Percentiles rank a stretch among this genome's conserved stretches.
Conservation (phyloP, 1,139 yeast species). For the Ogataea hybrid region DNA sequence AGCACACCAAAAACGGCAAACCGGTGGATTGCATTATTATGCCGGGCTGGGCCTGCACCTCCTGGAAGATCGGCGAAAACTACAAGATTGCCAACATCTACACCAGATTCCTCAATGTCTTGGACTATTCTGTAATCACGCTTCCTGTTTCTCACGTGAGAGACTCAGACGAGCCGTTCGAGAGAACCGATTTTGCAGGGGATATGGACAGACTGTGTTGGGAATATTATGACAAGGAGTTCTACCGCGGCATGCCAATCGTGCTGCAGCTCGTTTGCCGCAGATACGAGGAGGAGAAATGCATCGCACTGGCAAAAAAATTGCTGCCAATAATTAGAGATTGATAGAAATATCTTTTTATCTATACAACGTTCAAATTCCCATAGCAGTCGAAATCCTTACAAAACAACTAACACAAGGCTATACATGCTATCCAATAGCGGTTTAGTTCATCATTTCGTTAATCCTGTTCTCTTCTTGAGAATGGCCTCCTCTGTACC, state of each 20-base stretch:
- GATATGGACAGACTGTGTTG: slow-evolving; percentile 31
- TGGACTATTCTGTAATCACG: slow-evolving; percentile 51
- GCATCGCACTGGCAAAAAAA: slow-evolving; percentile 16
- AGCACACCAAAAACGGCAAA: slow-evolving; percentile 30
- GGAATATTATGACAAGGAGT: slow-evolving; percentile 39
- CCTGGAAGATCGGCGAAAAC: slow-evolving; percentile 32
- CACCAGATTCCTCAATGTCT: slow-evolving; percentile 49
- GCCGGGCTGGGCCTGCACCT: slow-evolving; percentile 35
- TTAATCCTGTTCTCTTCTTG: slow-evolving; percentile 20
- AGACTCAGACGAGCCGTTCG: slow-evolving; percentile 35
- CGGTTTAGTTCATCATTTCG: slow-evolving; percentile 6
- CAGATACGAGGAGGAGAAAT: slow-evolving; percentile 45
- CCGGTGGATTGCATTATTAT: slow-evolving; percentile 39
- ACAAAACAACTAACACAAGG: neutral
- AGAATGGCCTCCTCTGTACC: slow-evolving; percentile 35
- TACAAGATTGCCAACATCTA: slow-evolving; percentile 31
- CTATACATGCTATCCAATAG: neutral
- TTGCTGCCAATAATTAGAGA: slow-evolving; percentile 1
- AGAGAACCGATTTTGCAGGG: slow-evolving; percentile 30
- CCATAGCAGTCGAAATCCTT: neutral
- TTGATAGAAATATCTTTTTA: neutral
- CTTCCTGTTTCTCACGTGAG: slow-evolving; percentile 52
- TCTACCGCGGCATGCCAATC: slow-evolving; percentile 46
- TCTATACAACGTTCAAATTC: neutral
- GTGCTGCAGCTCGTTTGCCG: slow-evolving; percentile 45